phyloP scores from a whole-genome alignment of 1,284 basidiomycete genomes.

The Mrakiaceae sp. region DNA sequence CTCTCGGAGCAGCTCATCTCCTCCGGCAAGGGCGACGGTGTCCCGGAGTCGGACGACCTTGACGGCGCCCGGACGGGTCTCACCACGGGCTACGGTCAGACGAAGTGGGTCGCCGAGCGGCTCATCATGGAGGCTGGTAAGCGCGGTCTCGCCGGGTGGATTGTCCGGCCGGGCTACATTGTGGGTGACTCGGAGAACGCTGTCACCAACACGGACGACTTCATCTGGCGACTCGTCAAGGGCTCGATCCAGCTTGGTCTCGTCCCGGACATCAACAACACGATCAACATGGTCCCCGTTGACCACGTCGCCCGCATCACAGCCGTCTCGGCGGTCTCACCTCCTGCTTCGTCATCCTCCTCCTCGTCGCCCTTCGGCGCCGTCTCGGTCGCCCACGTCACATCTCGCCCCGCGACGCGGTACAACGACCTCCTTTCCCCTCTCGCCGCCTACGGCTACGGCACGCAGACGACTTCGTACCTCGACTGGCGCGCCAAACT shows the following conservation, averaged over 20 bases:
- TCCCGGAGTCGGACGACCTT: slow-evolving; percentile 83
- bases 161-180: slow-evolving; percentile 90
- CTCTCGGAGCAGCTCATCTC: slow-evolving; percentile 60
- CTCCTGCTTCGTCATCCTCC: background rate
- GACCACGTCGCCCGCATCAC: slow-evolving; percentile 86
- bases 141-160: slow-evolving; percentile 74
- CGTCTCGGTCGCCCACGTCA: slow-evolving; percentile 73
- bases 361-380: slow-evolving; percentile 30
- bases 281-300: slow-evolving; percentile 96
- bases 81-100: slow-evolving; percentile 91
- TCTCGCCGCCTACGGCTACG: slow-evolving; percentile 69
- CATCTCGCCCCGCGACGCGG: slow-evolving; percentile 72
- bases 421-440: slow-evolving; percentile 81
- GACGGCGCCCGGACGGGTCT: slow-evolving; percentile 67
- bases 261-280: slow-evolving; percentile 95
- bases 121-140: slow-evolving; percentile 80
- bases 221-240: slow-evolving; percentile 96
- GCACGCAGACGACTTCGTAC: slow-evolving; percentile 71
- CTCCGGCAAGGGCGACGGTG: slow-evolving; percentile 45
- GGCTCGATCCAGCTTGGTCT: slow-evolving; percentile 93
- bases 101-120: slow-evolving; percentile 97
- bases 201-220: slow-evolving; percentile 98
- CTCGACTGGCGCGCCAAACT: slow-evolving; percentile 81
- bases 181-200: slow-evolving; percentile 83
- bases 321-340: slow-evolving; percentile 49